Evolutionary conservation across 2,329 filamentous ascomycete species (phyloP).

Genomic region (Nakataea oryzae): DNA sequence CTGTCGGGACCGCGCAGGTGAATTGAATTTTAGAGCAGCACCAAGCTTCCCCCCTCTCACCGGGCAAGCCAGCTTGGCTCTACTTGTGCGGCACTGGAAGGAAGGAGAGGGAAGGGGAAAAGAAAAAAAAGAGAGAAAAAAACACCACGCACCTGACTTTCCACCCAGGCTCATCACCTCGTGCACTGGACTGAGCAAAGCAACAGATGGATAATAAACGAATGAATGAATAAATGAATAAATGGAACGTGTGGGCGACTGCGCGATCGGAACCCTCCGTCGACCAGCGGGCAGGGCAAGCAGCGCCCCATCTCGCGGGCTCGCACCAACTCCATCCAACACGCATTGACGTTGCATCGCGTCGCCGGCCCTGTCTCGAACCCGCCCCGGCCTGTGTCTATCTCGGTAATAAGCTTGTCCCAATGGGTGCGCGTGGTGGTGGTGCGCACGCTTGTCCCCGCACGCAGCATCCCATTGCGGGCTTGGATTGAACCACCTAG

Average conservation of each 20-base stretch:
- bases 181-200: no score
- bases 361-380: not conserved
- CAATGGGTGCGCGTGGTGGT: not conserved
- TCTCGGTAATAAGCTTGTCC: not conserved
- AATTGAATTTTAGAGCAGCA: no score
- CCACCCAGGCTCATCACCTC: no score
- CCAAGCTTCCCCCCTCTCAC: no score
- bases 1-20: not conserved
- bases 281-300: not conserved
- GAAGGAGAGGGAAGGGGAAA: no score
- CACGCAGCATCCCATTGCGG: not conserved
- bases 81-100: not conserved
- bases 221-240: no score
- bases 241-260: no score
- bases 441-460: not conserved
- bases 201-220: no score
- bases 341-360: not conserved
- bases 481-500: not conserved
- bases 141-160: no score
- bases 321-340: not conserved
- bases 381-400: not conserved
- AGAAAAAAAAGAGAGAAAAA: not conserved
- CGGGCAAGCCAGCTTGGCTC: not conserved
- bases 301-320: not conserved
- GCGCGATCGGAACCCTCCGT: no score